Conservation (phyloP, 2,329 filamentous ascomycete species). For the Trichoderma breve region DNA sequence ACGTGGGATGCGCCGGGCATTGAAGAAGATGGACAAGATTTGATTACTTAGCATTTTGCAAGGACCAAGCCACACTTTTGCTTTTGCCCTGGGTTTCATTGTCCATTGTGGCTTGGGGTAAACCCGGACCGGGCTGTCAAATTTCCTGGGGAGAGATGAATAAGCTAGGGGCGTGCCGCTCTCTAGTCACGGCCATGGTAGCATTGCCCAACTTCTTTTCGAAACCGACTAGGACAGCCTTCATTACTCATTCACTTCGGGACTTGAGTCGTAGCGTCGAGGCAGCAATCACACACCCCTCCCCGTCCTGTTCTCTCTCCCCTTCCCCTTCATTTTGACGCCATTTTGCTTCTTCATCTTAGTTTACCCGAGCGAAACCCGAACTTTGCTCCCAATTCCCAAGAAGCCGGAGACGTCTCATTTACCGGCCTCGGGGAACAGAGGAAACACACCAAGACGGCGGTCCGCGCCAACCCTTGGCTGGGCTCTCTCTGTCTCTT, state of each 20-base stretch:
- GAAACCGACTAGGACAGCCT: not conserved
- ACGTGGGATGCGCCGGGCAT: not conserved
- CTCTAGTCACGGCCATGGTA: not conserved
- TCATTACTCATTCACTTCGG: not conserved
- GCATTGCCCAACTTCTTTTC: not conserved
- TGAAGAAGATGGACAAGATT: not conserved
- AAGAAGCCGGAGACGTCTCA: conserved; percentile 13
- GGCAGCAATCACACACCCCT: not conserved
- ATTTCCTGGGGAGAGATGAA: not conserved
- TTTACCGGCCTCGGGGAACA: not conserved
- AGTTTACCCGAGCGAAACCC: conserved; percentile 5
- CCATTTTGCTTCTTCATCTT: conserved; percentile 8
- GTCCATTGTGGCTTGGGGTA: conserved; percentile 3
- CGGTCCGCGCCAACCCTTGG: not conserved
- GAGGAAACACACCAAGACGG: not conserved
- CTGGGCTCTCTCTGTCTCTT: not conserved
- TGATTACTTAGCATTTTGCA: not conserved
- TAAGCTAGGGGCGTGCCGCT: conserved; percentile 4
- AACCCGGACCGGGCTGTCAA: not conserved
- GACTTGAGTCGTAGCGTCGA: not conserved
- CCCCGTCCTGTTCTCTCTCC: not conserved
- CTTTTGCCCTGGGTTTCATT: not conserved
- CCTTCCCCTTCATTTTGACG: conserved; percentile 12
- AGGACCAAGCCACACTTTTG: not conserved
- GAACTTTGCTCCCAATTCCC: not conserved